phyloP scores from a whole-genome alignment of 2,329 filamentous ascomycete species.

The Phaeosphaeriaceae sp. region DNA sequence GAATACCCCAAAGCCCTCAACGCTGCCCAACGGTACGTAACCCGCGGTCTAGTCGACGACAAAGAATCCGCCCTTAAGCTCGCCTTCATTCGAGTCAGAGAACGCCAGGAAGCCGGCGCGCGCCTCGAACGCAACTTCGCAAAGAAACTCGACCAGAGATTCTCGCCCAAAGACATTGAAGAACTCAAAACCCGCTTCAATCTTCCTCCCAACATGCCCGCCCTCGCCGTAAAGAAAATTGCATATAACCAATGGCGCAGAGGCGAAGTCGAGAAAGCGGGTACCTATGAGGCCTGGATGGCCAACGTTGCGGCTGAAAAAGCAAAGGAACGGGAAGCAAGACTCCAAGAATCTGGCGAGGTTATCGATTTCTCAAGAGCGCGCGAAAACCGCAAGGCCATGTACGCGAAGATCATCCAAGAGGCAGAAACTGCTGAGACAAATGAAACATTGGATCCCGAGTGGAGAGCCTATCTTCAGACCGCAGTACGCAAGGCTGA shows the following conservation, averaged over 20 bases:
- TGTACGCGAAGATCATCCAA: slow-evolving; percentile 14
- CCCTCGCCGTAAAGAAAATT: slow-evolving; percentile 11
- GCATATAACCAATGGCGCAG: slow-evolving; percentile 21
- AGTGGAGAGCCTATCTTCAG: slow-evolving; percentile 20
- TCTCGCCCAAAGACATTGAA: slow-evolving; percentile 19
- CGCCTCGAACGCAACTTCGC: slow-evolving; percentile 14
- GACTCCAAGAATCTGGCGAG: slow-evolving; percentile 17
- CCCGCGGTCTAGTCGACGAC: slow-evolving; percentile 26
- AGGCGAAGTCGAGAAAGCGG: slow-evolving; percentile 20
- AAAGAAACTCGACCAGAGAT: slow-evolving; percentile 15
- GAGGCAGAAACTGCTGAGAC: slow-evolving; percentile 29
- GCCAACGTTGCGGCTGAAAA: slow-evolving; percentile 9
- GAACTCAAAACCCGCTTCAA: slow-evolving; percentile 16
- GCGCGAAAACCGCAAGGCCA: slow-evolving; percentile 9
- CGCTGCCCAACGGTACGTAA: slow-evolving; percentile 27
- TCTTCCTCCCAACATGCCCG: slow-evolving; percentile 12
- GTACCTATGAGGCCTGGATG: slow-evolving; percentile 24
- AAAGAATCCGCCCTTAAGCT: slow-evolving; percentile 32
- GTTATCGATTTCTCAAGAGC: slow-evolving; percentile 16
- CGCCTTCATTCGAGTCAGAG: slow-evolving; percentile 28
- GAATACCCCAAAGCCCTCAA: slow-evolving; percentile 24
- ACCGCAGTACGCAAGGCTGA: slow-evolving; percentile 29
- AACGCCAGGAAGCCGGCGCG: slow-evolving; percentile 16
- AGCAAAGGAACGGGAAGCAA: slow-evolving; percentile 2
- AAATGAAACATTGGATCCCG: slow-evolving; percentile 16